phyloP scores from a whole-genome alignment of 345 rosid species.

The Linum trigynum region DNA sequence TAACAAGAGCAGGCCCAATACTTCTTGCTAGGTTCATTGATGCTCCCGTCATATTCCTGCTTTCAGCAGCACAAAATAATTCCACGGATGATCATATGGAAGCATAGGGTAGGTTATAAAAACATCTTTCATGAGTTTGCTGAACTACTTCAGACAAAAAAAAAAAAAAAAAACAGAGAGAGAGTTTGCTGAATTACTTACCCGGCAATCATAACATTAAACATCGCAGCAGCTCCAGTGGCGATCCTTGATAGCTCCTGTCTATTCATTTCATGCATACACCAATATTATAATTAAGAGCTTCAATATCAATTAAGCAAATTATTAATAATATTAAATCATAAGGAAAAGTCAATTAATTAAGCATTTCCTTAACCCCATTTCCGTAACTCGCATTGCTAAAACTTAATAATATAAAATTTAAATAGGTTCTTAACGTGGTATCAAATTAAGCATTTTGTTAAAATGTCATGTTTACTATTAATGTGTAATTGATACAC shows the following conservation, averaged over 20 bases:
- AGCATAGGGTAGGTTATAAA: too few relatives aligned
- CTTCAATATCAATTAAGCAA: not conserved
- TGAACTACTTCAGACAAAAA: too few relatives aligned
- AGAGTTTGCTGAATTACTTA: not conserved
- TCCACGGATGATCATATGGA: too few relatives aligned
- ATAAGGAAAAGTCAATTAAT: not conserved
- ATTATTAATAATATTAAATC: not conserved
- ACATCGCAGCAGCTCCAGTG: constrained; percentile 11
- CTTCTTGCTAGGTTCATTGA: constrained; percentile 21
- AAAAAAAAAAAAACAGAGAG: too few relatives aligned
- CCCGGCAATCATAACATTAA: constrained; percentile 14
- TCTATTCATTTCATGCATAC: constrained; percentile 2
- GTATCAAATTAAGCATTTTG: too few relatives aligned
- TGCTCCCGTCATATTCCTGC: constrained; percentile 15
- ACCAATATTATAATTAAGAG: not conserved
- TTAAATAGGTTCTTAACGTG: too few relatives aligned
- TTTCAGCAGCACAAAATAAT: not conserved
- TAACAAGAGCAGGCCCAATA: constrained; percentile 13
- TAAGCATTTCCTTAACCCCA: too few relatives aligned
- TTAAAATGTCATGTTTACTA: too few relatives aligned
- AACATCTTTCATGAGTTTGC: too few relatives aligned
- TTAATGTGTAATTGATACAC: too few relatives aligned
- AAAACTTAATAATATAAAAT: too few relatives aligned
- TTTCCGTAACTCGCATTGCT: too few relatives aligned
- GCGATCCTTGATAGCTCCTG: constrained; percentile 15